Conservation (phyloP, 1,284 basidiomycete genomes). For the Cryptococcus sp. region DNA sequence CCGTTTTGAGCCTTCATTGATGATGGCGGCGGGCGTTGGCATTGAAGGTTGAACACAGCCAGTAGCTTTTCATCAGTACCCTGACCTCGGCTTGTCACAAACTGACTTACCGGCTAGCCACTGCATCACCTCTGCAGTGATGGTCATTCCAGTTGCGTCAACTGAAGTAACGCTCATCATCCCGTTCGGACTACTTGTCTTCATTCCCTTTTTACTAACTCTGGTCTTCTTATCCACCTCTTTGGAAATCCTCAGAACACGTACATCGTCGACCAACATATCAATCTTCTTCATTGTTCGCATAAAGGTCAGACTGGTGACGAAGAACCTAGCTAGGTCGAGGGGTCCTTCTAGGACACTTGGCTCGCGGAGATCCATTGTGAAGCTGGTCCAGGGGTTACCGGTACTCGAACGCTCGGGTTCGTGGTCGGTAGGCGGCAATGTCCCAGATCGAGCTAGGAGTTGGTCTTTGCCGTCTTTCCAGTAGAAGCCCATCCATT, state of each 20-base stretch:
- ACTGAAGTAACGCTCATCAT: conserved; percentile 68
- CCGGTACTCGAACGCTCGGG: conserved; percentile 34
- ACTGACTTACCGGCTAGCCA: conserved; percentile 52
- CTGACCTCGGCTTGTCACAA: conserved; percentile 1
- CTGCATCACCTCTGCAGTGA: conserved; percentile 76
- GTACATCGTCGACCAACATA: conserved; percentile 72
- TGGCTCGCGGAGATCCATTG: conserved; percentile 83
- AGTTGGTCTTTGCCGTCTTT: conserved; percentile 84
- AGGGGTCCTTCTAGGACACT: conserved; percentile 73
- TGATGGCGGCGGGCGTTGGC: conserved; percentile 26
- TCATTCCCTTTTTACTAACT: conserved; percentile 55
- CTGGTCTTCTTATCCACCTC: conserved; percentile 58
- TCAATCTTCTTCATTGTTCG: conserved; percentile 68
- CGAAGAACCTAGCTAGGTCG: conserved; percentile 83
- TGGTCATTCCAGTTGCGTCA: conserved; percentile 66
- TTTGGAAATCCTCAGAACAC: conserved; percentile 72
- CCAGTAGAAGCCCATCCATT: conserved; percentile 98
- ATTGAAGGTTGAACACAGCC: conserved; percentile 53
- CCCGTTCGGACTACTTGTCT: conserved; percentile 47
- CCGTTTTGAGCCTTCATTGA: conserved; percentile 53
- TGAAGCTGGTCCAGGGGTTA: conserved; percentile 78
- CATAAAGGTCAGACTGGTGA: conserved; percentile 95
- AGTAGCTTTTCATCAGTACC: conserved; percentile 55
- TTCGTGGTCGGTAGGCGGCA: conserved; percentile 50
- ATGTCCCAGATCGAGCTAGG: conserved; percentile 67